phyloP scores from a whole-genome alignment of 164 flowering plant species.

The Tetrastigma voinierianum region DNA sequence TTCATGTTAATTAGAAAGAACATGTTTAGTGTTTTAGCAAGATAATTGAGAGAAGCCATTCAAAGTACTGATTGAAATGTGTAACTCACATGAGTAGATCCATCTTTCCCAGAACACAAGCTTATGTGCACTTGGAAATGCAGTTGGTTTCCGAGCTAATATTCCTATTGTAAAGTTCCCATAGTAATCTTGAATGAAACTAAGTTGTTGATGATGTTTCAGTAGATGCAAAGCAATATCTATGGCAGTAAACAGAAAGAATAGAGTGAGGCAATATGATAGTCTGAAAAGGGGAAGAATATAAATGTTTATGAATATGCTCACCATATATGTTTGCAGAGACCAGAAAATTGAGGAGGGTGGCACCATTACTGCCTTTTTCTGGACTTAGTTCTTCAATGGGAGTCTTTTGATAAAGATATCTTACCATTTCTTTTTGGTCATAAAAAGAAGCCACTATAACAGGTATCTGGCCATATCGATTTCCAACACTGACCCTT shows the following conservation, averaged over 20 bases:
- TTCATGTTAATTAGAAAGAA: too few relatives aligned
- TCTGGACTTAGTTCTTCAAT: slow-evolving; percentile 15
- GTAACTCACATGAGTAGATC: slow-evolving; percentile 20
- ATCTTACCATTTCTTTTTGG: slow-evolving; percentile 21
- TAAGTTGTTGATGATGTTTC: slow-evolving; percentile 15
- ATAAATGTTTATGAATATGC: not conserved
- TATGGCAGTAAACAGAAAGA: not conserved
- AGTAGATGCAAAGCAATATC: slow-evolving; percentile 31
- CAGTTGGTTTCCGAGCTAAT: slow-evolving; percentile 17
- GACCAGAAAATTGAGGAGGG: slow-evolving; percentile 17
- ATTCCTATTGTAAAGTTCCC: slow-evolving; percentile 2
- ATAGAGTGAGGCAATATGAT: not conserved
- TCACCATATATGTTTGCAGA: slow-evolving; percentile 16
- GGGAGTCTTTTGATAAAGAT: slow-evolving; percentile 20
- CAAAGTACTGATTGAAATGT: not conserved
- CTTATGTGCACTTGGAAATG: slow-evolving; percentile 17
- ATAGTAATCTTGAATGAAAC: slow-evolving; percentile 11
- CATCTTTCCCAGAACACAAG: slow-evolving; percentile 10
- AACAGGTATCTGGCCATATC: slow-evolving; percentile 19
- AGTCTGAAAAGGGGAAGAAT: not conserved
- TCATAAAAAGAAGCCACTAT: slow-evolving; percentile 29
- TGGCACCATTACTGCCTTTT: slow-evolving; percentile 16
- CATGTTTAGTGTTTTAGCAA: too few relatives aligned
- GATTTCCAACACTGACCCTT: slow-evolving; percentile 2
- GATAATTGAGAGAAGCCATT: too few relatives aligned